Percentiles rank a stretch among this genome's conserved stretches.
Conservation (phyloP, 805 yeast species). For the Priceomyces castillae region DNA sequence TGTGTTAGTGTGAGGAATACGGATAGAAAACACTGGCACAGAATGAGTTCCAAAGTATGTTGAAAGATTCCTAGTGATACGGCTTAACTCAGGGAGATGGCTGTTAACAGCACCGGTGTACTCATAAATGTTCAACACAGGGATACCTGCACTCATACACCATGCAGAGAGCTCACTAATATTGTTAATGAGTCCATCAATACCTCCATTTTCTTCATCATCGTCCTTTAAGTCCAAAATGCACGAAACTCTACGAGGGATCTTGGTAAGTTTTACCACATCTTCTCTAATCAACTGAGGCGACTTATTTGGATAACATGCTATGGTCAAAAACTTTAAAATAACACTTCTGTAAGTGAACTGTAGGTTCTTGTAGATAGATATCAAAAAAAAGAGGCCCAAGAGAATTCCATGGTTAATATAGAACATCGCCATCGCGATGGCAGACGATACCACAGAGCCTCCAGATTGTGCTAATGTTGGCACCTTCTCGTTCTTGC, state of each 20-base stretch:
- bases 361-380: conserved; percentile 53
- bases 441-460: neutral
- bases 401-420: conserved; percentile 51
- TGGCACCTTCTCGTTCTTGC: neutral
- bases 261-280: conserved; percentile 65
- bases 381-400: conserved; percentile 52
- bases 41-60: conserved; percentile 71
- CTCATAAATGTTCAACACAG: conserved; percentile 72
- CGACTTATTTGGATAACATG: conserved; percentile 66
- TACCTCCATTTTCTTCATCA: conserved; percentile 86
- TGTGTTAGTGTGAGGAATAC: conserved; percentile 65
- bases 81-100: conserved; percentile 49
- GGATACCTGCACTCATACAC: conserved; percentile 87
- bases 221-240: conserved; percentile 71
- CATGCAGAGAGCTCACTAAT: conserved; percentile 79
- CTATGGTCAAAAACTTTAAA: conserved; percentile 56
- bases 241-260: conserved; percentile 75
- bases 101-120: conserved; percentile 64
- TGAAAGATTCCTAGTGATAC: conserved; percentile 56
- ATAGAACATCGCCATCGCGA: conserved; percentile 7
- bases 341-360: conserved; percentile 50
- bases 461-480: neutral
- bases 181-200: conserved; percentile 75
- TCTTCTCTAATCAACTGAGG: conserved; percentile 88
- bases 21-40: conserved; percentile 60